These are phyloP conservation scores for Solanum dulcamara DNA, from an alignment of 257 asterid genomes.

Conservation along the genomic window DNA sequence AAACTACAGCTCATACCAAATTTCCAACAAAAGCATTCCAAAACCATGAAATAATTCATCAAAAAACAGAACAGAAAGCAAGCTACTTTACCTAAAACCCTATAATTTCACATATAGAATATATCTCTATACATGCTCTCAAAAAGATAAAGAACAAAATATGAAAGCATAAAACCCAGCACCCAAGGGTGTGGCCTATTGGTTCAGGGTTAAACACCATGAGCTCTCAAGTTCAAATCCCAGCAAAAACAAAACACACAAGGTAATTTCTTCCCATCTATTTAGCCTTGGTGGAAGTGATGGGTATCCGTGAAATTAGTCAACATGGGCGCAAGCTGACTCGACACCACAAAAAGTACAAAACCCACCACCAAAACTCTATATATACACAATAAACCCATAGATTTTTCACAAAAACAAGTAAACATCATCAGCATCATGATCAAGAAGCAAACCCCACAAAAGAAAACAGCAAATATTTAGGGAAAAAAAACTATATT, in stretches of 20 bases:
- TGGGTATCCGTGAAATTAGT: not conserved
- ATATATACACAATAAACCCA: not conserved
- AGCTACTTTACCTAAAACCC: not conserved
- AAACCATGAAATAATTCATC: not conserved
- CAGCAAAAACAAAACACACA: not conserved
- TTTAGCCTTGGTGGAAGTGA: not conserved
- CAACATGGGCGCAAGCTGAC: not conserved
- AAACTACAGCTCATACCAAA: conserved; percentile 1
- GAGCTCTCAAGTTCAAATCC: not conserved
- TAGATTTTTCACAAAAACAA: not conserved
- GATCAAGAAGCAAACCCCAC: not conserved
- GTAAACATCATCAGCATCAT: not conserved
- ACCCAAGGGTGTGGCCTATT: not conserved
- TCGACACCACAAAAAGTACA: not conserved
- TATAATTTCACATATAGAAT: not conserved
- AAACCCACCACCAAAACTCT: not conserved
- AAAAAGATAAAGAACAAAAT: not conserved
- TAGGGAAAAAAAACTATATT: not conserved
- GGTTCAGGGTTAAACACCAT: not conserved
- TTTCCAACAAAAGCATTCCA: not conserved
- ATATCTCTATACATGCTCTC: not conserved
- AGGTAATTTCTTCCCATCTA: not conserved
- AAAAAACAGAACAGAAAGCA: not conserved
- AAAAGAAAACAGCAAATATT: not conserved
- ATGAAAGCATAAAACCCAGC: not conserved